Base-by-base conservation (phyloP, 495 filamentous ascomycete genomes). In the Margaritispora aquatica region DNA sequence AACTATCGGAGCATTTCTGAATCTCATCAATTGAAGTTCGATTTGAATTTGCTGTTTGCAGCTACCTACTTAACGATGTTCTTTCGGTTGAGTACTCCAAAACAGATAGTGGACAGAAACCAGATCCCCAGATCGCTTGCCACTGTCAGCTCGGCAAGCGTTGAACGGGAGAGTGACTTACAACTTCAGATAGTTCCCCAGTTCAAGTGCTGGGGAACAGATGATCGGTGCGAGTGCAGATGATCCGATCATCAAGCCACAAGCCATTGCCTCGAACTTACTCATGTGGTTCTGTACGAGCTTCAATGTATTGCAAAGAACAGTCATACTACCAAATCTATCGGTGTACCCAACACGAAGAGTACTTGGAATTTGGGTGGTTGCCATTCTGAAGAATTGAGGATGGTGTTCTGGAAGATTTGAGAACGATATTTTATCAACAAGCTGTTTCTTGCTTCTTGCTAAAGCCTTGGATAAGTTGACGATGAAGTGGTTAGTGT, bases 221-320 rank as follows among this genome's bases (percentile, higher is more conserved):
- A 57, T 15, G 11, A 41, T 48, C 10, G 54, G 54, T 24, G 49
- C 26, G 17, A 47, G 21, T 13, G 41, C 23, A 26, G 54, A 36
- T 23, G 54, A 57, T 47, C 38, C 54, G 47, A 57, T n/a, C 41
- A 57, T 48, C 4, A 26, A 1, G 21, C 54, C 54, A 23, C 54
- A 48, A 31, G 41, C 17, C 17, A 48, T 13, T 29, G 19, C 23
- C 29, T 29, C 26, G 23, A 48, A 19, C 17, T 20, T 19, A 27
- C 20, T 17, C n/a, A 17, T n/a, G 34, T 57, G 54, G 1, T 41
- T 29, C 24, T 49, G 20, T 26, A 26, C 41, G 17, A 15, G 7
- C 17, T 44, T 9, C 7, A 44, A 44, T 44, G 10, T 17, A 44
- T 9, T n/a, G 17, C 2, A 15, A 2, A 44, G 17, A 44, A 44